Evolutionary conservation across 306 rosid genomes (phyloP).

Genomic region (Datisca glomerata): DNA sequence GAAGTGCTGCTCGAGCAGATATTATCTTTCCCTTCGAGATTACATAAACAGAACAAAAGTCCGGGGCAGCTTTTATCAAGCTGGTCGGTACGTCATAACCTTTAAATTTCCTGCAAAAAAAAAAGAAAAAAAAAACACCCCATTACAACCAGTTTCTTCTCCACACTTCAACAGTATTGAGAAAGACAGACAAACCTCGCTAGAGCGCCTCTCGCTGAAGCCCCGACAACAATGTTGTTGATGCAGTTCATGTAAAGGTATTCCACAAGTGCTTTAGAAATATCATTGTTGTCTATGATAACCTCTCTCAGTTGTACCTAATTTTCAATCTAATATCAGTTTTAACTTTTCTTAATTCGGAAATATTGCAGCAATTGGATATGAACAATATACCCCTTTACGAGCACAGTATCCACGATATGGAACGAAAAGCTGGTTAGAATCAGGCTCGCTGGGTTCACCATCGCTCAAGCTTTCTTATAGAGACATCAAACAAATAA

Average conservation of each 20-base stretch:
- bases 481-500: neutral
- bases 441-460: conserved; percentile 30
- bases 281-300: conserved; percentile 47
- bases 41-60: conserved; percentile 59
- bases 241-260: conserved; percentile 32
- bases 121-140: too few relatives aligned
- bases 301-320: conserved; percentile 62
- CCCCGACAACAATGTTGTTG: conserved; percentile 57
- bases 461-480: conserved; percentile 30
- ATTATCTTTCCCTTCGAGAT: conserved; percentile 76
- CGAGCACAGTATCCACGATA: conserved; percentile 51
- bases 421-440: conserved; percentile 28
- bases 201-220: conserved; percentile 47
- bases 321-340: conserved; percentile 7
- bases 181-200: conserved; percentile 29
- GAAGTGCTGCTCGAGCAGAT: conserved; percentile 46
- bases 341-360: neutral
- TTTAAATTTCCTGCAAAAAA: conserved; percentile 50
- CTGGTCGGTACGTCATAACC: conserved; percentile 39
- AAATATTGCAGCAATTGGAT: neutral
- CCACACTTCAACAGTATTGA: conserved; percentile 5
- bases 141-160: too few relatives aligned
- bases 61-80: conserved; percentile 57
- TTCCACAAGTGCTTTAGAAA: conserved; percentile 46
- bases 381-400: conserved; percentile 36